Evolutionary conservation across 345 rosid genomes (phyloP).

Genomic region (Turnera subulata): DNA sequence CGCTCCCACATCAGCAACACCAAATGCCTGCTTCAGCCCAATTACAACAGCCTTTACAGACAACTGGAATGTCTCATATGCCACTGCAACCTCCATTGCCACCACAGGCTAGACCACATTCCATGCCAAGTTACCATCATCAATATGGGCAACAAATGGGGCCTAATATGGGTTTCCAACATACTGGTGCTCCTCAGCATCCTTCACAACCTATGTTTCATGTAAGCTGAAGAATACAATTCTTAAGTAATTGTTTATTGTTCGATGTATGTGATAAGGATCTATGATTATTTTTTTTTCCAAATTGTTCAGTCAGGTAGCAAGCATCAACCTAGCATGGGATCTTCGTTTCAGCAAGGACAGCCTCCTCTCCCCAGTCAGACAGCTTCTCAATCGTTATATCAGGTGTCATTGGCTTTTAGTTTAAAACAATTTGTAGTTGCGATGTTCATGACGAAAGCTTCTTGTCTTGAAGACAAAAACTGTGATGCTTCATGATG

Average conservation of each 20-base stretch:
- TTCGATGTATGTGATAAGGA: not conserved
- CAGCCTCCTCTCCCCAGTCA: slow-evolving; percentile 61
- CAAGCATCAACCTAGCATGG: slow-evolving; percentile 50
- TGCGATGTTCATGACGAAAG: not conserved
- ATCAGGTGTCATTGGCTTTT: slow-evolving; percentile 58
- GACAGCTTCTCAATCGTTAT: slow-evolving; percentile 41
- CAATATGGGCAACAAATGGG: slow-evolving; percentile 65
- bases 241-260: slow-evolving; percentile 8
- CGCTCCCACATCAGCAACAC: slow-evolving; percentile 50
- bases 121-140: slow-evolving; percentile 53
- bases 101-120: slow-evolving; percentile 47
- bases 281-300: slow-evolving; percentile 21
- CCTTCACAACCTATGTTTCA: slow-evolving; percentile 66
- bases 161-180: slow-evolving; percentile 63
- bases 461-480: too few species aligned
- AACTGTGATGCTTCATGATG: too few species aligned
- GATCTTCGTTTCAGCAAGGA: slow-evolving; percentile 64
- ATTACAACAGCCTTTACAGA: slow-evolving; percentile 64
- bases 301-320: slow-evolving; percentile 47
- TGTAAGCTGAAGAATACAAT: slow-evolving; percentile 43
- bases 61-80: slow-evolving; percentile 47
- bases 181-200: slow-evolving; percentile 66
- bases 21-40: slow-evolving; percentile 55
- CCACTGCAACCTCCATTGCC: slow-evolving; percentile 61
- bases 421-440: not conserved